phyloP scores from a whole-genome alignment of 176 grass and related monocot genomes.

The Dendrocalamus sinicus region DNA sequence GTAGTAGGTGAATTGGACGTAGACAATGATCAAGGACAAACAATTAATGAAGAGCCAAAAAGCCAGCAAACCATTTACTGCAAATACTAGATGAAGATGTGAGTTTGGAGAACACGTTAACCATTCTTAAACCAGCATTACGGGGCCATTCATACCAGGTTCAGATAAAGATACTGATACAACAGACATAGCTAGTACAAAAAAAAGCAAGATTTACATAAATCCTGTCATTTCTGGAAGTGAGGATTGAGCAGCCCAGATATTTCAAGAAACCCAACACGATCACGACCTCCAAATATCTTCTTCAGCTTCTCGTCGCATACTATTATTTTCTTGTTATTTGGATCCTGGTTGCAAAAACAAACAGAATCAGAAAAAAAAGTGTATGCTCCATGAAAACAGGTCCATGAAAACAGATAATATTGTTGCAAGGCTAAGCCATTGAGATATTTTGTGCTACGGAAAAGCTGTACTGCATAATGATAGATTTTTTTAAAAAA shows the following conservation, averaged over 20 bases:
- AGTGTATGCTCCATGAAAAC: not conserved
- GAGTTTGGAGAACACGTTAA: constrained; percentile 21
- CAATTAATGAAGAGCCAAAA: constrained; percentile 30
- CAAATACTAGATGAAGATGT: constrained; percentile 22
- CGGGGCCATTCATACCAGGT: constrained; percentile 11
- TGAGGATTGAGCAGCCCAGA: constrained; percentile 79
- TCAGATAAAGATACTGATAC: constrained; percentile 35
- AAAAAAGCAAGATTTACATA: constrained; percentile 41
- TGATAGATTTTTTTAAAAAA: too few species aligned
- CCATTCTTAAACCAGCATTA: constrained; percentile 37
- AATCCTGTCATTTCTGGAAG: constrained; percentile 61
- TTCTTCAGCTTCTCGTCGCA: constrained; percentile 84
- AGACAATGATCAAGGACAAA: constrained; percentile 29
- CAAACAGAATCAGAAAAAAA: constrained; percentile 8
- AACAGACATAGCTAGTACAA: constrained; percentile 41
- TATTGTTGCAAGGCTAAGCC: not conserved
- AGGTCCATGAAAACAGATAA: not conserved
- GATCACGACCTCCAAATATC: constrained; percentile 76
- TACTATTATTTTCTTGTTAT: constrained; percentile 77
- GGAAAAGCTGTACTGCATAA: not conserved
- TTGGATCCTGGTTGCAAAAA: constrained; percentile 59
- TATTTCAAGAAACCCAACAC: constrained; percentile 83
- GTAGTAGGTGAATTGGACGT: constrained; percentile 20
- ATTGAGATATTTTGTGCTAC: not conserved
- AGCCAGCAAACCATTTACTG: constrained; percentile 18